A percentile compares a stretch with the other conserved stretches of the same genome.
These are phyloP conservation scores for Candolleomyces eurysporus DNA, from an alignment of 768 basidiomycete genomes.

Conservation along the genomic window DNA sequence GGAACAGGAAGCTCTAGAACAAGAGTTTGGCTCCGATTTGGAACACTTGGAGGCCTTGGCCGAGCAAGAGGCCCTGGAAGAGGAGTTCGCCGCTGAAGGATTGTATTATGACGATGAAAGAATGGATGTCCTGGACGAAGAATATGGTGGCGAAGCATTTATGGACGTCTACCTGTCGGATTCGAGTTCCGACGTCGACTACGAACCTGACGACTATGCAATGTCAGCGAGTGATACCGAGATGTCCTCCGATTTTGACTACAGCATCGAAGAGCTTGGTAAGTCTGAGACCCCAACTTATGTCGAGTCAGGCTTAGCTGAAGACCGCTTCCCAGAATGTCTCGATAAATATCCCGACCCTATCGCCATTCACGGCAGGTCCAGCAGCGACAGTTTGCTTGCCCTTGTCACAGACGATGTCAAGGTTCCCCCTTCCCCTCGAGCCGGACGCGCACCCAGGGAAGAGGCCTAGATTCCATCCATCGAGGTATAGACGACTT, in stretches of 20 bases:
- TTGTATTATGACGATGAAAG: slow-evolving; percentile 16
- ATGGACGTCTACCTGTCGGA: slow-evolving; percentile 7
- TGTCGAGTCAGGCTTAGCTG: background rate
- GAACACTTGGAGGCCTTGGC: background rate
- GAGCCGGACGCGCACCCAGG: no score
- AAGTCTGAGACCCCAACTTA: background rate
- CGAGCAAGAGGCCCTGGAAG: background rate
- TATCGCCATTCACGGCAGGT: background rate
- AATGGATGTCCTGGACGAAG: slow-evolving; percentile 15
- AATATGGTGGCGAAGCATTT: background rate
- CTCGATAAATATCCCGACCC: background rate
- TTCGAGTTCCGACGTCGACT: slow-evolving; percentile 7
- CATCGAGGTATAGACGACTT: no score
- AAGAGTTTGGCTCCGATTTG: background rate
- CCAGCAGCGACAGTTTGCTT: background rate
- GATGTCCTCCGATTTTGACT: slow-evolving; percentile 23
- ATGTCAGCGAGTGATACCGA: slow-evolving; percentile 40
- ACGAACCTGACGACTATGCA: slow-evolving; percentile 1
- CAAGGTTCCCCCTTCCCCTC: background rate
- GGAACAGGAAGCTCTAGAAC: background rate
- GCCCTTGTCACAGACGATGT: background rate
- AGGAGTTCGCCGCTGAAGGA: background rate
- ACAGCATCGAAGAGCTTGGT: slow-evolving; percentile 15
- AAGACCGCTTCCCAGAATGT: background rate
- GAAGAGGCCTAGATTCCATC: no score